Conservation (phyloP, 768 basidiomycete species). For the Dioszegia aurantiaca region DNA sequence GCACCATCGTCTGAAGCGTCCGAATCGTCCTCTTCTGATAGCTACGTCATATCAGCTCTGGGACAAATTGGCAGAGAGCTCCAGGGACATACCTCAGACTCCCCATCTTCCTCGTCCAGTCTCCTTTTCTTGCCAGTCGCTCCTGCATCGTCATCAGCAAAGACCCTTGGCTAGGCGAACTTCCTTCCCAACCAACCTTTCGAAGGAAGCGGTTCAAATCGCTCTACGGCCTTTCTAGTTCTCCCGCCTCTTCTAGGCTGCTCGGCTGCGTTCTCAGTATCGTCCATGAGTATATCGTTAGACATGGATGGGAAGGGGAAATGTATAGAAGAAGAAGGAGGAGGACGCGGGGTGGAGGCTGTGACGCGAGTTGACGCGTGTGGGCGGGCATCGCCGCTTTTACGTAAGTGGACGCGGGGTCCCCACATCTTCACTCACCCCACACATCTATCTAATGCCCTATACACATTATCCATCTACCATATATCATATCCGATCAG, state of each 20-base stretch:
- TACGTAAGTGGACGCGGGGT: constrained; percentile 4
- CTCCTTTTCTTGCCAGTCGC: constrained; percentile 19
- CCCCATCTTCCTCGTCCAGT: constrained; percentile 21
- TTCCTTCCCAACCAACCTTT: constrained; percentile 18
- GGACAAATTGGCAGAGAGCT: neutral
- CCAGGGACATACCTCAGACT: constrained; percentile 21
- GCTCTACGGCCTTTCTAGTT: constrained; percentile 35
- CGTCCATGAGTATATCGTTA: constrained; percentile 7
- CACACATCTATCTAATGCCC: too few species aligned
- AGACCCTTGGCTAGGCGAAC: neutral
- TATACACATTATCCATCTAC: too few species aligned
- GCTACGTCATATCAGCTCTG: neutral
- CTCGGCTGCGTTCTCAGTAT: constrained; percentile 15
- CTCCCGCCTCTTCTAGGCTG: constrained; percentile 38
- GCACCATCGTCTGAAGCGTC: constrained; percentile 28
- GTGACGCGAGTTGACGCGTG: neutral
- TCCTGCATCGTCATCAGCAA: constrained; percentile 7
- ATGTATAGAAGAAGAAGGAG: neutral
- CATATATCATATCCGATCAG: too few species aligned
- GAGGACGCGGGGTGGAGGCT: neutral
- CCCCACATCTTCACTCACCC: neutral
- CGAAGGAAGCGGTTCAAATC: constrained; percentile 22
- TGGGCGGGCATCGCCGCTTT: neutral
- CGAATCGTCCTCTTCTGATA: constrained; percentile 11
- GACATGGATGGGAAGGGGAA: constrained; percentile 3